Evolutionary conservation across 192 early-diverging fungal species (phyloP).

Genomic region (Coemansia sp.): DNA sequence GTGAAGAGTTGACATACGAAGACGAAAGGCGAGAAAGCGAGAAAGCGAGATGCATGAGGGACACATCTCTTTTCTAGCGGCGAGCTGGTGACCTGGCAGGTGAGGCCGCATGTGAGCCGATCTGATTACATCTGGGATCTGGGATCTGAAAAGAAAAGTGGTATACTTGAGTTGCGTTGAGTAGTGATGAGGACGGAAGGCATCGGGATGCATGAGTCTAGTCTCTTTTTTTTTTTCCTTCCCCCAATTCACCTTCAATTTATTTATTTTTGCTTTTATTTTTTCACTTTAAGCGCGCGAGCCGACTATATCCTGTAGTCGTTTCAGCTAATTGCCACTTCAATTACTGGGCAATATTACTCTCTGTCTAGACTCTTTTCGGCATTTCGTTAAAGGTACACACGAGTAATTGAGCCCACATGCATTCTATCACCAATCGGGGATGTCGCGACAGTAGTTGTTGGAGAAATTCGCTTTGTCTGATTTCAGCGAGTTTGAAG

Average conservation of each 20-base stretch:
- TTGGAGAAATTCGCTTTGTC: background rate
- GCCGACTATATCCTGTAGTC: background rate
- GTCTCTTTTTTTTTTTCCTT: background rate
- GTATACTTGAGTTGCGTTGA: background rate
- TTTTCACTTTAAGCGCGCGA: background rate
- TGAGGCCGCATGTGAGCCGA: background rate
- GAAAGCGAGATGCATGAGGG: background rate
- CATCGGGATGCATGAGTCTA: background rate
- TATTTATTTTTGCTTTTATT: background rate
- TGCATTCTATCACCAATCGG: background rate
- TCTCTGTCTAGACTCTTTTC: background rate
- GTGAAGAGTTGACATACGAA: background rate
- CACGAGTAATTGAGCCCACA: background rate
- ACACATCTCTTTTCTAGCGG: background rate
- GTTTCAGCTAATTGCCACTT: background rate
- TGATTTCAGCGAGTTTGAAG: background rate
- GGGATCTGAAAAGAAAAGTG: background rate
- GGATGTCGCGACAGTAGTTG: background rate
- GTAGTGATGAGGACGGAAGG: background rate
- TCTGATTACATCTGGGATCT: background rate
- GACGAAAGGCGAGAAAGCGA: background rate
- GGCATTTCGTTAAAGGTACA: constrained; percentile 12
- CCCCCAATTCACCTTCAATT: constrained; percentile 2
- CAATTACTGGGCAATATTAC: background rate
- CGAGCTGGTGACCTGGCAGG: background rate